A percentile compares a stretch with the other conserved stretches of the same genome.
Conservation (phyloP, 2,329 filamentous ascomycete species). For the Aureobasidium sp. region DNA sequence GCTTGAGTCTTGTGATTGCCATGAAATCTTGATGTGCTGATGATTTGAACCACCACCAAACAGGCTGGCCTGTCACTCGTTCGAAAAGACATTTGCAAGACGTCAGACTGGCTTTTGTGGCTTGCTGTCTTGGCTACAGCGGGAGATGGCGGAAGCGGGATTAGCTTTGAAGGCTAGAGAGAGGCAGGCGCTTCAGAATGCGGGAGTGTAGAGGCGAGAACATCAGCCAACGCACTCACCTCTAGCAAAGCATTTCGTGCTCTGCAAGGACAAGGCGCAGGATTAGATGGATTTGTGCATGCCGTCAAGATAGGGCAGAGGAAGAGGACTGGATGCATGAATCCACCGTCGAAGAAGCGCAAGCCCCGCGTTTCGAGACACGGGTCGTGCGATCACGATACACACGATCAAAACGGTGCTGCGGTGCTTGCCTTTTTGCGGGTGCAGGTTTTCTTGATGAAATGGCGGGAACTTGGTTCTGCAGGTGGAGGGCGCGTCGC, state of each 20-base stretch:
- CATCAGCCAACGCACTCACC: no score
- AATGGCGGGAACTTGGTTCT: slow-evolving; percentile 5
- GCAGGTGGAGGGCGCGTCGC: slow-evolving; percentile 5
- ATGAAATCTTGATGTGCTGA: slow-evolving; percentile 8
- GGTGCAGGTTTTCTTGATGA: neutral
- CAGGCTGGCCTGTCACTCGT: slow-evolving; percentile 65
- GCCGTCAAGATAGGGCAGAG: neutral
- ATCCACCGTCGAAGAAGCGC: neutral
- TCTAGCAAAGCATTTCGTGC: no score
- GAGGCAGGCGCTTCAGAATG: slow-evolving; percentile 1
- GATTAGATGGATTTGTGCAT: neutral
- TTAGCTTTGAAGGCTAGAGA: slow-evolving; percentile 6
- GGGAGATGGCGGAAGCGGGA: slow-evolving; percentile 24
- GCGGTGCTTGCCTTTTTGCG: neutral
- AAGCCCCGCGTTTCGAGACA: slow-evolving; percentile 7
- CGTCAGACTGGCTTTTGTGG: slow-evolving; percentile 64
- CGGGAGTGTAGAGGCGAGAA: neutral
- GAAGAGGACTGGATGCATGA: neutral
- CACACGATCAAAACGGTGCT: neutral
- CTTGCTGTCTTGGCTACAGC: slow-evolving; percentile 61
- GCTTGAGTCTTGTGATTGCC: neutral
- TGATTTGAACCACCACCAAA: neutral
- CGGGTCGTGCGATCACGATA: slow-evolving; percentile 8
- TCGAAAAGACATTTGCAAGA: slow-evolving; percentile 57
- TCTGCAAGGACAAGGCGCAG: neutral